A percentile compares a stretch with the other conserved stretches of the same genome.
These are phyloP conservation scores for Lichenothelia convexa DNA, from an alignment of 495 filamentous ascomycete genomes.

Conservation along the genomic window DNA sequence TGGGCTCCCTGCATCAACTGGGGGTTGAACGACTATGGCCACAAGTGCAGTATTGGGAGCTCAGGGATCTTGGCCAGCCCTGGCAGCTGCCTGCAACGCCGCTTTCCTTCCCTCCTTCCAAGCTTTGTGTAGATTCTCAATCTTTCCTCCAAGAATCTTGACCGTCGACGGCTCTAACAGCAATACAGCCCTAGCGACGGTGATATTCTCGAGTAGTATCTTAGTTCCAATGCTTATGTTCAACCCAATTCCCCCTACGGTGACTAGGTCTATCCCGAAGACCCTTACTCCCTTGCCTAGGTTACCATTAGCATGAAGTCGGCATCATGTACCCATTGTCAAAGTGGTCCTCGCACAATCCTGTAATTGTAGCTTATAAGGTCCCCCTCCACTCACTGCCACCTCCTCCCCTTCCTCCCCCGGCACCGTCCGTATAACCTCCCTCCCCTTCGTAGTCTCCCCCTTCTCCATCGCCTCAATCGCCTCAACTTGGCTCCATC, in stretches of 20 bases:
- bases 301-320: too few species aligned
- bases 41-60: too few species aligned
- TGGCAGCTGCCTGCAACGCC: too few species aligned
- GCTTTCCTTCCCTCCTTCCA: slow-evolving; percentile 62
- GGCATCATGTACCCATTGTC: too few species aligned
- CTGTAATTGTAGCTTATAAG: slow-evolving; percentile 68
- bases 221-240: slow-evolving; percentile 65
- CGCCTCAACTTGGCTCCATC: slow-evolving; percentile 72
- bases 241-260: slow-evolving; percentile 43
- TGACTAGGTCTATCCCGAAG: slow-evolving; percentile 54
- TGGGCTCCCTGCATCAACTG: too few species aligned
- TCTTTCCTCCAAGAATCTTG: slow-evolving; percentile 64
- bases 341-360: too few species aligned
- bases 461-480: slow-evolving; percentile 70
- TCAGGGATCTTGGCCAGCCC: too few species aligned
- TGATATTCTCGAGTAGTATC: slow-evolving; percentile 45
- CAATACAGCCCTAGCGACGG: slow-evolving; percentile 58
- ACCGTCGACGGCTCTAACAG: slow-evolving; percentile 49
- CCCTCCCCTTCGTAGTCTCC: slow-evolving; percentile 61
- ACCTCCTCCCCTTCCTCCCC: slow-evolving; percentile 25
- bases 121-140: slow-evolving; percentile 56
- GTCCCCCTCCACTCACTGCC: slow-evolving; percentile 27
- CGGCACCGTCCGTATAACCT: slow-evolving; percentile 57
- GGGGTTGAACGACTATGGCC: too few species aligned
- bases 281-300: slow-evolving; percentile 47